Conservation (phyloP, 2,329 filamentous ascomycete genomes). For the Hymenoscyphus repandus region DNA sequence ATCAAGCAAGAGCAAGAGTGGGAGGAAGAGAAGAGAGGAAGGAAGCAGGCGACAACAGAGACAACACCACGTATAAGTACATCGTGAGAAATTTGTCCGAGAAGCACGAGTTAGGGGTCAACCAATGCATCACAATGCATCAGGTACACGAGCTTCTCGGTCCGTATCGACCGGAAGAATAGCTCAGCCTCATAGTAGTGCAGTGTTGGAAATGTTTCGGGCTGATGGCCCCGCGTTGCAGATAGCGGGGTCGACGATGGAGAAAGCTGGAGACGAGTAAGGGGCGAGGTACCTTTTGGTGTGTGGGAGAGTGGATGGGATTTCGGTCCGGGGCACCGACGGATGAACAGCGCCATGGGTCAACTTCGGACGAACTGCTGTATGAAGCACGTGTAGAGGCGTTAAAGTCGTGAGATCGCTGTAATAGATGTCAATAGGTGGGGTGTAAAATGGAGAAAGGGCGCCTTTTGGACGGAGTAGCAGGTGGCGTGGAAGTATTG, state of each 20-base stretch:
- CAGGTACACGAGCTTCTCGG: slow-evolving; percentile 16
- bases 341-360: slow-evolving; percentile 7
- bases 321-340: slow-evolving; percentile 14
- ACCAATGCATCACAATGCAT: neutral
- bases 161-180: slow-evolving; percentile 23
- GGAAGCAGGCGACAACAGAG: neutral
- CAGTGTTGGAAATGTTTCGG: slow-evolving; percentile 9
- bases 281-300: no score
- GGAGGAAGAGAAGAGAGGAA: slow-evolving; percentile 1
- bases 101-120: neutral
- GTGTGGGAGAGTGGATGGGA: no score
- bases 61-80: neutral
- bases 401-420: no score
- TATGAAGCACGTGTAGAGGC: no score
- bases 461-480: no score
- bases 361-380: slow-evolving; percentile 9
- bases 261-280: slow-evolving; percentile 7
- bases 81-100: slow-evolving; percentile 5
- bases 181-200: slow-evolving; percentile 10
- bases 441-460: no score
- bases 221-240: slow-evolving; percentile 12
- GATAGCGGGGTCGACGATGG: slow-evolving; percentile 16
- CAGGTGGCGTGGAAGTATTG: no score
- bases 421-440: no score
- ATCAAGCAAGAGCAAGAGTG: slow-evolving; percentile 1